Conservation (phyloP, 129 eudicot genomes). For the Arctium lappa region DNA sequence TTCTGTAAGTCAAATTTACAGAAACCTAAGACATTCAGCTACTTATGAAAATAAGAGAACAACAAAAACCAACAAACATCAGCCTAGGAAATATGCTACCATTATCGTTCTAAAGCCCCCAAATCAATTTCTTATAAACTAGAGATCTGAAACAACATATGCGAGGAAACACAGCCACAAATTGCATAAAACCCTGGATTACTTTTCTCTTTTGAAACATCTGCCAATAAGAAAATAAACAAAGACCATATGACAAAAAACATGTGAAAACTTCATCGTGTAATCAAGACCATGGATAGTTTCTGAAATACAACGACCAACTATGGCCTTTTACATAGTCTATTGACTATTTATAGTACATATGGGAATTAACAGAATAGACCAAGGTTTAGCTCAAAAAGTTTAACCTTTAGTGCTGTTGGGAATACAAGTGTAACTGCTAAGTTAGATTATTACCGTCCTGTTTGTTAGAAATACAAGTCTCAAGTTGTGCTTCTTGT, state of each 20-base stretch:
- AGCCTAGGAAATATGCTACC: neutral
- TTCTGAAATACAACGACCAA: neutral
- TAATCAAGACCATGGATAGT: neutral
- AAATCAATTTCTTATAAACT: neutral
- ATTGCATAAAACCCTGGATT: neutral
- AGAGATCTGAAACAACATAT: neutral
- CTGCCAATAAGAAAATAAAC: neutral
- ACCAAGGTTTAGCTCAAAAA: neutral
- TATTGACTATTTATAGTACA: neutral
- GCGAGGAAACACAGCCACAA: neutral
- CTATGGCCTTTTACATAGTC: neutral
- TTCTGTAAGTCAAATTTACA: neutral
- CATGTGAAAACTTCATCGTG: neutral
- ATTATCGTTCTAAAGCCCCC: neutral
- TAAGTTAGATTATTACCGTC: conserved; percentile 46
- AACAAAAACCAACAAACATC: neutral
- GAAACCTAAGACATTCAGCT: neutral
- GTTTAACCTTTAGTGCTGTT: neutral
- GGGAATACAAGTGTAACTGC: neutral
- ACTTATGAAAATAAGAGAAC: neutral
- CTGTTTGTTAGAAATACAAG: conserved; percentile 27
- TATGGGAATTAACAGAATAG: neutral
- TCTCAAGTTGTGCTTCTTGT: conserved; percentile 36
- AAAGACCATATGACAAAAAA: neutral
- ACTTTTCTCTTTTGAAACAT: neutral